A percentile compares a stretch with the other conserved stretches of the same genome.
These are phyloP conservation scores for Xylariomycetidae sp. DNA, from an alignment of 2,329 filamentous ascomycete genomes.

Conservation along the genomic window DNA sequence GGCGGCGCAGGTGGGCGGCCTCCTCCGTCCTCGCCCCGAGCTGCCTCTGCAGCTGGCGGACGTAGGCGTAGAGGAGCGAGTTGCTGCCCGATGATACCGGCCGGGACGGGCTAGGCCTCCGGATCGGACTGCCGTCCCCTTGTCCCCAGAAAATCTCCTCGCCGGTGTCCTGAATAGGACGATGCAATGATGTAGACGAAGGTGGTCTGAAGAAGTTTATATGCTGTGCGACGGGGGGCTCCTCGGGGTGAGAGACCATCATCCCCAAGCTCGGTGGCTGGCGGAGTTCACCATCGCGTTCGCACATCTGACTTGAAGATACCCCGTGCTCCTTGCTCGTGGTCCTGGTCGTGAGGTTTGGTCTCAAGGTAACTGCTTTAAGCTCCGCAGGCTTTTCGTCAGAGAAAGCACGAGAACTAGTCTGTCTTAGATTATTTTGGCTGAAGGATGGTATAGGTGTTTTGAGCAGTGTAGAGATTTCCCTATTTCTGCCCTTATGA, in stretches of 20 bases:
- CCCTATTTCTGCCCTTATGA: no score
- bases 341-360: constrained; percentile 10
- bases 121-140: neutral
- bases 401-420: no score
- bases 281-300: constrained; percentile 10
- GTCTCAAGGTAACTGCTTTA: constrained; percentile 9
- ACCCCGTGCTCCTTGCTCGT: constrained; percentile 14
- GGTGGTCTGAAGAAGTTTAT: constrained; percentile 30
- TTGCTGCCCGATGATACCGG: constrained; percentile 24
- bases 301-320: constrained; percentile 7
- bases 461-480: no score
- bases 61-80: constrained; percentile 41
- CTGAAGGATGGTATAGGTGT: no score
- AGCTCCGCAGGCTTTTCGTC: no score
- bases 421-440: no score
- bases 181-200: constrained; percentile 19
- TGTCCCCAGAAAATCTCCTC: neutral
- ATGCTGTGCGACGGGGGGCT: constrained; percentile 35
- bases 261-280: constrained; percentile 31
- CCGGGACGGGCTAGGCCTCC: constrained; percentile 2
- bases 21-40: constrained; percentile 44
- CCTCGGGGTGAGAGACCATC: constrained; percentile 32
- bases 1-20: constrained; percentile 36
- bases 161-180: constrained; percentile 9
- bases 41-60: constrained; percentile 44